Base-by-base conservation (phyloP, 495 filamentous ascomycete genomes). In the Collariella sp. region DNA sequence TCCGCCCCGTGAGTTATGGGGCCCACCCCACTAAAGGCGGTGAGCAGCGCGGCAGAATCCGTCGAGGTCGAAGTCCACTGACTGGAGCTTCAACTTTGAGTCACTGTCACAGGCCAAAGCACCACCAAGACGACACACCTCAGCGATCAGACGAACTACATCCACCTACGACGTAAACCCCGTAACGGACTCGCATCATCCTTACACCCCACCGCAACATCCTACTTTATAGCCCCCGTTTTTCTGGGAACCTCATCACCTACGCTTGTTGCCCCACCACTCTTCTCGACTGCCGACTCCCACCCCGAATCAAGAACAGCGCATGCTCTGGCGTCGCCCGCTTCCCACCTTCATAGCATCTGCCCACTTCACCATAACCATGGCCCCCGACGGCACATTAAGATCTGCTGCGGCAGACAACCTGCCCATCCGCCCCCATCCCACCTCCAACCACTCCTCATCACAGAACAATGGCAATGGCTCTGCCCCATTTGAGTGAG, bases 401-500 rank as follows among this genome's bases (percentile, higher is more conserved):
- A 49, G 43, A 26, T 19, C 46, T 2, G 22, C 31, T 0, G n/a
- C 50, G 33, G 29, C 42, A n/a, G n/a, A n/a, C n/a, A n/a, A n/a
- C 20, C 49, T 65, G 4, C 51, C 59, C 10, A 49, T 60, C 26
- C 55, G 59, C 12, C 15, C 47, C 7, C 56, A 42, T 9, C 5
- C 31, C 24, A 35, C 36, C 9, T 29, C 41, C 46, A 46, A 34
- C 18, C n/a, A n/a, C n/a, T n/a, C n/a, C n/a, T 24, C 19, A 7
- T 19, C 59, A 16, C 46, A 47, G 16, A 49, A 63, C 35, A 47
- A 65, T 57, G 52, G 42, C 35, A 47, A 65, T 57, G 52, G 42
- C 18, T n/a, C 56, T 12, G 51, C 23, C 12, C 12, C 55, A 10
- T 66, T 66, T 44, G 65, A 68, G 64, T 67, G 55, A 52, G 60